Evolutionary conservation across 345 rosid species (phyloP), one percentile per base, ranked within the genome.

Genomic region (Populus nigra): DNA sequence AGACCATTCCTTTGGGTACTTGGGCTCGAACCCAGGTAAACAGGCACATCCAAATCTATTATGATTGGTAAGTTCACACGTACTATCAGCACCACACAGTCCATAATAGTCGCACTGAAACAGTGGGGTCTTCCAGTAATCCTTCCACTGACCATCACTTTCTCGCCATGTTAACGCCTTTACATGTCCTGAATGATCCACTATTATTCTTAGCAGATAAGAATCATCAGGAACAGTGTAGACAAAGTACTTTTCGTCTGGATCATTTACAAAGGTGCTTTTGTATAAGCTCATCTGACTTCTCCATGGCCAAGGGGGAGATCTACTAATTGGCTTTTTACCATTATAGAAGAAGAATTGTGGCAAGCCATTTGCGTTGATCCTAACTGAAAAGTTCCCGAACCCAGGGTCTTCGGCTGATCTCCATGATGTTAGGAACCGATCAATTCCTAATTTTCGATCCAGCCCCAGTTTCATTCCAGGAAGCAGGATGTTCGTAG

Each of bases 51-150:
- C 65, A 66, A 61, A 75, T 15, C 33, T 8, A 31, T 1, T 66
- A 27, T 1, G 45, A 65, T 22, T 2, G 43, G 12, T 22, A 45
- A 8, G 4, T 43, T 67, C 9, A 33, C 78, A 75, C n/a, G 35
- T 68, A n/a, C 72, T 47, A 22, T 29, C 67, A n/a, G 72, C 71
- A n/a, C 78, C 78, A 66, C 78, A 75, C 7, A 47, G 13, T 59
- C 72, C 78, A 75, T 75, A 75, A n/a, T 47, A 31, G 65, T 67
- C 72, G 8, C 78, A 75, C 3, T 9, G 72, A 12, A 66, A 27
- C 33, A 12, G 29, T 9, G 68, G 9, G 15, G 9, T 0, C 33
- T 13, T 63, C 33, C 33, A 63, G 16, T 9, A 8, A 2, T 63
- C 33, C 5, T 9, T 25, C 68, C 68, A 63, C 20, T 27, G 33